Percentiles rank a stretch among this genome's conserved stretches.
These are phyloP conservation scores for Clarkia xantiana DNA, from an alignment of 345 rosid genomes.

Conservation along the genomic window DNA sequence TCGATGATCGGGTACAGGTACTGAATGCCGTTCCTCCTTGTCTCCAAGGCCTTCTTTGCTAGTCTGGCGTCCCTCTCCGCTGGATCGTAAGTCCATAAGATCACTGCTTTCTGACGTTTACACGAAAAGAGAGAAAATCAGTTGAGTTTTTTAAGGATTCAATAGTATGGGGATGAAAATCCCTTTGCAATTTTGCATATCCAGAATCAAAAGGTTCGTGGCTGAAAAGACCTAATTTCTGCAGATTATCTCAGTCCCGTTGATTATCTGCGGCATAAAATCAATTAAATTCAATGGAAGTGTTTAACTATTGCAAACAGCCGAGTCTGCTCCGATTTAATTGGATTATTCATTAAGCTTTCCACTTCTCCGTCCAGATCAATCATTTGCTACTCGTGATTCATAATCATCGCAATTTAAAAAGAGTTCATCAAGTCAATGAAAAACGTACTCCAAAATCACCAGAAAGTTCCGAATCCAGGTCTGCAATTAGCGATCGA, in stretches of 20 bases:
- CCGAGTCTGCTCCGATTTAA: too few relatives aligned
- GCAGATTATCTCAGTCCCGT: too few relatives aligned
- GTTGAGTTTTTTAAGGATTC: not conserved
- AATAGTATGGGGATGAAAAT: too few relatives aligned
- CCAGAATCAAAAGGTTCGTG: too few relatives aligned
- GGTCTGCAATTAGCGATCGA: slow-evolving; percentile 44
- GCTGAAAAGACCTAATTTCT: too few relatives aligned
- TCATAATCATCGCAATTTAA: not conserved
- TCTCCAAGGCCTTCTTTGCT: slow-evolving; percentile 39
- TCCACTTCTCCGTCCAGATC: too few relatives aligned
- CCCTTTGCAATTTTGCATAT: too few relatives aligned
- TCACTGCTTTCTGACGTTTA: slow-evolving; percentile 51
- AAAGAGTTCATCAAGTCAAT: not conserved
- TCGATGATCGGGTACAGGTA: slow-evolving; percentile 48
- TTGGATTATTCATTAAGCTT: too few relatives aligned
- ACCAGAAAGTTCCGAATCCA: slow-evolving; percentile 59
- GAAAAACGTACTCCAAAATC: slow-evolving; percentile 44
- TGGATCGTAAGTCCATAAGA: slow-evolving; percentile 60
- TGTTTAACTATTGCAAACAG: too few relatives aligned
- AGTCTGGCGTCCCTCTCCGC: slow-evolving; percentile 76
- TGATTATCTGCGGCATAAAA: too few relatives aligned
- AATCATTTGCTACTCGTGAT: not conserved
- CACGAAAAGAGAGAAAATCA: not conserved
- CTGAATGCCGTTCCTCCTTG: slow-evolving; percentile 24
- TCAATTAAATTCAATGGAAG: too few relatives aligned